Base-by-base conservation (phyloP, 768 basidiomycete species). In the Boletellus ananiceps region DNA sequence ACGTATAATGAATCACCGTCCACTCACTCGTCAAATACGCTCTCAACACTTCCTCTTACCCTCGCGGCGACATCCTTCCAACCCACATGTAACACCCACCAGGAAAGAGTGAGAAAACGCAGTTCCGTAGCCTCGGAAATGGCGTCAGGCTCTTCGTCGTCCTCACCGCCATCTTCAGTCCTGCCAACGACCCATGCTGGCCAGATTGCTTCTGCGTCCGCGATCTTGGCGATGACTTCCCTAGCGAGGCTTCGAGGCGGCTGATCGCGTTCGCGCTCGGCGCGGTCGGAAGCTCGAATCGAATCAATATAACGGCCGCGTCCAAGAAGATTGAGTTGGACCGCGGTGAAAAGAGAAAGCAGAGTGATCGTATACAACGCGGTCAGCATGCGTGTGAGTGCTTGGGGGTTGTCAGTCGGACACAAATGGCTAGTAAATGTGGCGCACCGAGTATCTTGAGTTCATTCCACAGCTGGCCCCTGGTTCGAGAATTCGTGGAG, bases 1-100 rank as follows among this genome's bases (percentile, higher is more conserved):
- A 23, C 39, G 27, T 44, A 39, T 6, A 9, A 49, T 14, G 15
- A 48, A 48, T 13, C 12, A 18, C 11, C 4, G 65, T 23, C 9
- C 19, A 71, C 88, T 56, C 51, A 94, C 93, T 81, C 81, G 46
- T 89, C 84, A 49, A 96, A 89, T 0, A 88, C 89, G 50, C 85
- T 84, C 58, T 90, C 84, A 0, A 93, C 90, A 0, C 80, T 86
- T 31, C 77, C 69, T 56, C 83, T 70, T 0, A 93, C 87, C 34
- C 88, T 72, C 55, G 82, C 81, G 0, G 80, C 82, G 0, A 97
- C 77, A 50, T 86, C 84, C 57, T 85, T 88, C 93, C 93, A 95
- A 0, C 94, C 93, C 4, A 92, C 86, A 61, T 96, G 84, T 47
- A 95, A 60, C 9, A 95, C 73, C 92, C 93, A 95, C 92, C 93